A percentile compares a stretch with the other conserved stretches of the same genome.
phyloP scores from a whole-genome alignment of 768 basidiomycete genomes.

The Brasilioporus rufonigricans region DNA sequence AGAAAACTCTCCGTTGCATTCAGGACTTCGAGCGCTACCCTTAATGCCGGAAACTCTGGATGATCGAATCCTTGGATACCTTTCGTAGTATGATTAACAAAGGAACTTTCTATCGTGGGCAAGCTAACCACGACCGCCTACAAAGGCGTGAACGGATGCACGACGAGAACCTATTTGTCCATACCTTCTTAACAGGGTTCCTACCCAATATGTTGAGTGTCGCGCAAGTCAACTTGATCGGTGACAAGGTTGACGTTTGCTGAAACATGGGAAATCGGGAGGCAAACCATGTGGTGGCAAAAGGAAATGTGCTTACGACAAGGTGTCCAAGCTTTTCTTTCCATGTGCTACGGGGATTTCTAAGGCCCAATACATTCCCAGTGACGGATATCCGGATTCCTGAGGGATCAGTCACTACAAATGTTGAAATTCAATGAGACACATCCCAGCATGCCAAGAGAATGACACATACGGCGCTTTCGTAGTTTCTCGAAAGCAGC shows the following conservation, averaged over 20 bases:
- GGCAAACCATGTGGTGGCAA: not conserved
- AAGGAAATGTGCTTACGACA: slow-evolving; percentile 47
- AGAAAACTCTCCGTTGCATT: slow-evolving; percentile 94
- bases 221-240: slow-evolving; percentile 62
- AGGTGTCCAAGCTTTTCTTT: slow-evolving; percentile 60
- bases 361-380: slow-evolving; percentile 75
- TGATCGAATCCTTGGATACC: slow-evolving; percentile 79
- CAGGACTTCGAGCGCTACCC: slow-evolving; percentile 81
- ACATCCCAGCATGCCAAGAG: not conserved
- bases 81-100: slow-evolving; percentile 72
- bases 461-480: slow-evolving; percentile 49
- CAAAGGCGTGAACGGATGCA: slow-evolving; percentile 1
- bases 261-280: slow-evolving; percentile 1
- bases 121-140: slow-evolving; percentile 86
- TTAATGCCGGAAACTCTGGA: slow-evolving; percentile 80
- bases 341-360: slow-evolving; percentile 74
- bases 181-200: slow-evolving; percentile 69
- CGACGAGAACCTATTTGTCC: not conserved
- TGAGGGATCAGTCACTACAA: slow-evolving; percentile 74
- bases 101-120: slow-evolving; percentile 93
- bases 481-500: slow-evolving; percentile 75
- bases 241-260: slow-evolving; percentile 54
- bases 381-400: slow-evolving; percentile 86
- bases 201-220: slow-evolving; percentile 76
- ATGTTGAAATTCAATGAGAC: not conserved